Conservation (phyloP, 192 early-diverging fungal species). For the Coemansia sp. region DNA sequence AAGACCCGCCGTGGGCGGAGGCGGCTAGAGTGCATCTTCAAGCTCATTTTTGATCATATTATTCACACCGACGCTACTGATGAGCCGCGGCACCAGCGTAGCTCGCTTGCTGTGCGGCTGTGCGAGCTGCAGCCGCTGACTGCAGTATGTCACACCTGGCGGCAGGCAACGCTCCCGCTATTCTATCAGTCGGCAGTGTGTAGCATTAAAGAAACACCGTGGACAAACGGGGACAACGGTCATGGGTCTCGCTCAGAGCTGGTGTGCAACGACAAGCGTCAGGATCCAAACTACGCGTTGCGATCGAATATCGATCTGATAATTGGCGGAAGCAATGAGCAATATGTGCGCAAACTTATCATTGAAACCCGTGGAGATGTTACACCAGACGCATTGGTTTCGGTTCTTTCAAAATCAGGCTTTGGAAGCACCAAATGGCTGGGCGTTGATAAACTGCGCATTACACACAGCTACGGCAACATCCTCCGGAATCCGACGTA, state of each 20-base stretch:
- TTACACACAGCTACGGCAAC: constrained; percentile 26
- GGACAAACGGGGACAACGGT: background rate
- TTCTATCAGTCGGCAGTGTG: constrained; percentile 35
- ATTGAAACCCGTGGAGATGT: constrained; percentile 34
- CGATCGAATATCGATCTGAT: constrained; percentile 26
- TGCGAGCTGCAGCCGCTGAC: constrained; percentile 30
- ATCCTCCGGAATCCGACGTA: background rate
- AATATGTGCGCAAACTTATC: constrained; percentile 18
- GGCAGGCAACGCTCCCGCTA: constrained; percentile 22
- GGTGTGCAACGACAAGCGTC: background rate
- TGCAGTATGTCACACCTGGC: constrained; percentile 30
- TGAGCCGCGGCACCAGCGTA: background rate
- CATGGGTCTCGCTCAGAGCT: background rate
- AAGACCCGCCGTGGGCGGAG: background rate
- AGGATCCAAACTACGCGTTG: background rate
- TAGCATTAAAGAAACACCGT: constrained; percentile 12
- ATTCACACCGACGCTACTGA: background rate
- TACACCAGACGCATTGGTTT: constrained; percentile 10
- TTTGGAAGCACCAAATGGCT: constrained; percentile 19
- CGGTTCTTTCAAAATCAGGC: constrained; percentile 16
- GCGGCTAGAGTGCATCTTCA: constrained; percentile 11
- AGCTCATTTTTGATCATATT: constrained; percentile 18
- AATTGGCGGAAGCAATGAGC: constrained; percentile 13
- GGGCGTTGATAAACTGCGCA: constrained; percentile 13
- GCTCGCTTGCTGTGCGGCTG: constrained; percentile 11